Base-by-base conservation (phyloP, 139 green algal species). In the Gonium pectorale region DNA sequence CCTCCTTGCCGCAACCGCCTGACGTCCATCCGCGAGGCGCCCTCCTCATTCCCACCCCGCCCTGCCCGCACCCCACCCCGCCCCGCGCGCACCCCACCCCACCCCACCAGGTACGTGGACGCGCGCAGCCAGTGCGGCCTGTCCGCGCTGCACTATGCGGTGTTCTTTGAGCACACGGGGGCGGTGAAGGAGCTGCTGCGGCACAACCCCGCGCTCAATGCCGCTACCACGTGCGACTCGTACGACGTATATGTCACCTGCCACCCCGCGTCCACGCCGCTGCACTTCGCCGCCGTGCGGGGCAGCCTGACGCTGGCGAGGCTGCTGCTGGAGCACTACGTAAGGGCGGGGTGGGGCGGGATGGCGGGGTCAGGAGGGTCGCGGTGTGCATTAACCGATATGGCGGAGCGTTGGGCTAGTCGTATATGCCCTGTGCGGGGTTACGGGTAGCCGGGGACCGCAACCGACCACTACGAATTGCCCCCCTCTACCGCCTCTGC, bases 311-410 rank as follows among this genome's bases (percentile, higher is more conserved):
- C 33, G 6, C 38, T 38, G 24, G 73, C 56, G 1, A 13, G 56
- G 27, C 26, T 60, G 59, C 52, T 81, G 41, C 73, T 81, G 73
- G 24, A 38, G 56, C 37, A 70, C 31, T 80, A 68, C 38, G 35
- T 67, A 33, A 79, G 70, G 35, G 35, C 13, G 64, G 64, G 3
- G 13, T n/a, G 37, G 35, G 11, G 3, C 5, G 24, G 64, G 11
- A 8, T 35, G 35, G 37, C 35, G 21, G 37, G 35, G 5, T 38
- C 22, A 2, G 24, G 38, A 4, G 67, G 11, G 8, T n/a, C 35
- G 67, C 6, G 3, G 17, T 22, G 22, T 54, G 5, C 6, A 3
- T 54, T 54, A 54, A 11, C 13, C 46, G 13, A 54, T 54, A 24
- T 24, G 15, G 46, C 46, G 13, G 11, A 24, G 46, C 46, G 46